Evolutionary conservation across 2,329 filamentous ascomycete species (phyloP).

Genomic region (Huntiella savannae): DNA sequence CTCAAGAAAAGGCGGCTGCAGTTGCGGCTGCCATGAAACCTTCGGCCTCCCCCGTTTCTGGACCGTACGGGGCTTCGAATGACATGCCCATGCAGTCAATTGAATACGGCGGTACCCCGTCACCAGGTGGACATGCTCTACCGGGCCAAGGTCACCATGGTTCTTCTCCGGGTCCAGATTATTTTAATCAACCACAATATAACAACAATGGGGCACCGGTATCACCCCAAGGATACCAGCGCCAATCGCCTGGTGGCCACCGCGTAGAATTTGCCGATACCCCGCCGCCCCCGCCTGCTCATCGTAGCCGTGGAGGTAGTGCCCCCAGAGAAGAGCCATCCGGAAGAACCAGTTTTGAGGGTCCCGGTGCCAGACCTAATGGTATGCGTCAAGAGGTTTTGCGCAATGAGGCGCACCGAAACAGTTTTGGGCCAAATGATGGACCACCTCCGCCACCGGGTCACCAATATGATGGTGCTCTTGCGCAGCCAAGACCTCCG

Average conservation of each 20-base stretch:
- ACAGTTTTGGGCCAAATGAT: slow-evolving; percentile 26
- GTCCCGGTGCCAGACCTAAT: slow-evolving; percentile 21
- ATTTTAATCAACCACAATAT: not conserved
- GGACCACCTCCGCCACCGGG: slow-evolving; percentile 13
- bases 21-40: slow-evolving; percentile 18
- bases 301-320: slow-evolving; percentile 21
- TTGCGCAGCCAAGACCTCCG: slow-evolving; percentile 16
- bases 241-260: slow-evolving; percentile 21
- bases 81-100: slow-evolving; percentile 12
- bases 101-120: not conserved
- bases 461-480: not conserved
- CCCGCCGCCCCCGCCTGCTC: slow-evolving; percentile 35
- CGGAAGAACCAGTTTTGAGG: slow-evolving; percentile 20
- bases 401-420: slow-evolving; percentile 35
- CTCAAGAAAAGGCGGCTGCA: slow-evolving; percentile 15
- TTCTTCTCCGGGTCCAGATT: not conserved
- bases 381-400: slow-evolving; percentile 40
- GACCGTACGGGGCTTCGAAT: not conserved
- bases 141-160: not conserved
- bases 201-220: not conserved
- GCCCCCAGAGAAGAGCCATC: slow-evolving; percentile 1
- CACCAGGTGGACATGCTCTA: not conserved
- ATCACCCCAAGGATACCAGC: not conserved
- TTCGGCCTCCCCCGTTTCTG: slow-evolving; percentile 13
- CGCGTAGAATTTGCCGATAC: slow-evolving; percentile 23